These are phyloP conservation scores for Cardamine resedifolia DNA, from an alignment of 345 rosid genomes.

Conservation along the genomic window DNA sequence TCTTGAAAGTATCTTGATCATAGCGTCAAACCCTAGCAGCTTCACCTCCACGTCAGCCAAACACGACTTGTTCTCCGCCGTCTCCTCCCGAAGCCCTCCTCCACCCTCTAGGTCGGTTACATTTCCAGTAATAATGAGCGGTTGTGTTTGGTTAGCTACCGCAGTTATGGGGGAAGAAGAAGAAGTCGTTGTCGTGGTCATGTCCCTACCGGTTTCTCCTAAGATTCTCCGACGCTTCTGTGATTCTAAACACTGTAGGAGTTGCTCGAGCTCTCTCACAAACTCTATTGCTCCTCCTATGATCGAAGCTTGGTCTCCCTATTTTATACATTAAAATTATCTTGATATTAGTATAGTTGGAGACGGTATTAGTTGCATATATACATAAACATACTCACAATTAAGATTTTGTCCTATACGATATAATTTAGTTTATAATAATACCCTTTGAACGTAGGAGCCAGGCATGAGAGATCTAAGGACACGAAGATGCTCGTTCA, in stretches of 20 bases:
- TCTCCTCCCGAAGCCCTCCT: constrained; percentile 54
- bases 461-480: constrained; percentile 95
- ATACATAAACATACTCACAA: background rate
- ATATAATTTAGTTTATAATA: background rate
- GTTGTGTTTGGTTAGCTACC: constrained; percentile 16
- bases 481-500: constrained; percentile 94
- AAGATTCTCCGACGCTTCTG: constrained; percentile 71
- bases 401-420: background rate
- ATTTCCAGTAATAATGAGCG: constrained; percentile 21
- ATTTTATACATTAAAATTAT: background rate
- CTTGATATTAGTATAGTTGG: background rate
- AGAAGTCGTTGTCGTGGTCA: constrained; percentile 39
- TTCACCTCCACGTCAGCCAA: constrained; percentile 93
- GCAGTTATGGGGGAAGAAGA: constrained; percentile 31
- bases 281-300: constrained; percentile 96
- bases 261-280: constrained; percentile 91
- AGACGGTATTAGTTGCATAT: background rate
- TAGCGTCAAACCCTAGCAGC: constrained; percentile 86
- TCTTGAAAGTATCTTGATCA: constrained; percentile 86
- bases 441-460: constrained; percentile 91
- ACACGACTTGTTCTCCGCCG: constrained; percentile 79
- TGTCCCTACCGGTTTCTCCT: constrained; percentile 51
- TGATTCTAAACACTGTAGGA: constrained; percentile 85
- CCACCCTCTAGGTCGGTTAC: constrained; percentile 27
- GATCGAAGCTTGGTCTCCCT: constrained; percentile 99